phyloP scores from a whole-genome alignment of 495 filamentous ascomycete species.

The Penicillium soppii region DNA sequence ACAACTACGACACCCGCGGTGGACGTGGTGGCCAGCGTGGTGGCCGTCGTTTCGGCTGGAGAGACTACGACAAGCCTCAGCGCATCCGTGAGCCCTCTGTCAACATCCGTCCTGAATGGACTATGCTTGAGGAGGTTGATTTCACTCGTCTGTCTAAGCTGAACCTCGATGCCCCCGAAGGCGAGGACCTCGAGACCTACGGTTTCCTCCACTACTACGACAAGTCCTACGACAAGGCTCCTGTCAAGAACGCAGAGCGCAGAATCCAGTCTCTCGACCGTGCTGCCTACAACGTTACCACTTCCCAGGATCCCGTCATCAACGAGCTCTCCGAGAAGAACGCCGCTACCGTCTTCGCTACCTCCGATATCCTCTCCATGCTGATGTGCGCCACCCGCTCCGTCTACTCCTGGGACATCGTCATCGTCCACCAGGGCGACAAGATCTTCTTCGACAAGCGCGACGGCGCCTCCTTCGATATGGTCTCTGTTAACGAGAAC shows the following conservation, averaged over 20 bases:
- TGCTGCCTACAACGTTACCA: slow-evolving; percentile 96
- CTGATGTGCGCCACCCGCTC: slow-evolving; percentile 96
- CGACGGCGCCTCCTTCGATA: slow-evolving; percentile 86
- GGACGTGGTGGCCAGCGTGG: slow-evolving; percentile 50
- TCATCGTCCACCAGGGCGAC: slow-evolving; percentile 85
- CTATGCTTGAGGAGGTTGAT: slow-evolving; percentile 95
- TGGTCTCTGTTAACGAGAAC: slow-evolving; percentile 98
- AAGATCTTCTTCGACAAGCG: slow-evolving; percentile 99
- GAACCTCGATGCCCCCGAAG: slow-evolving; percentile 89
- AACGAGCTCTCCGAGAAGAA: slow-evolving; percentile 96
- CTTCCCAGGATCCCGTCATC: slow-evolving; percentile 91
- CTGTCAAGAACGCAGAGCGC: slow-evolving; percentile 82
- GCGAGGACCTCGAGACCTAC: slow-evolving; percentile 91
- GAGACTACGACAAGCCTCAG: slow-evolving; percentile 97
- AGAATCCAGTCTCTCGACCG: slow-evolving; percentile 86
- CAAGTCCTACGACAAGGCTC: slow-evolving; percentile 85
- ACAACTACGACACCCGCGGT: slow-evolving; percentile 55
- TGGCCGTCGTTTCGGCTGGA: slow-evolving; percentile 93
- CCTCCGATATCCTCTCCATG: slow-evolving; percentile 95
- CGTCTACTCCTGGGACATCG: slow-evolving; percentile 96
- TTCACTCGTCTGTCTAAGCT: slow-evolving; percentile 93
- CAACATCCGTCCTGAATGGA: slow-evolving; percentile 92
- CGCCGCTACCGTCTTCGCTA: slow-evolving; percentile 95
- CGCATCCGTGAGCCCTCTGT: slow-evolving; percentile 93
- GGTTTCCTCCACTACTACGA: slow-evolving; percentile 99